Conservation (phyloP, 2,329 filamentous ascomycete species). For the Trichothecium roseum region DNA sequence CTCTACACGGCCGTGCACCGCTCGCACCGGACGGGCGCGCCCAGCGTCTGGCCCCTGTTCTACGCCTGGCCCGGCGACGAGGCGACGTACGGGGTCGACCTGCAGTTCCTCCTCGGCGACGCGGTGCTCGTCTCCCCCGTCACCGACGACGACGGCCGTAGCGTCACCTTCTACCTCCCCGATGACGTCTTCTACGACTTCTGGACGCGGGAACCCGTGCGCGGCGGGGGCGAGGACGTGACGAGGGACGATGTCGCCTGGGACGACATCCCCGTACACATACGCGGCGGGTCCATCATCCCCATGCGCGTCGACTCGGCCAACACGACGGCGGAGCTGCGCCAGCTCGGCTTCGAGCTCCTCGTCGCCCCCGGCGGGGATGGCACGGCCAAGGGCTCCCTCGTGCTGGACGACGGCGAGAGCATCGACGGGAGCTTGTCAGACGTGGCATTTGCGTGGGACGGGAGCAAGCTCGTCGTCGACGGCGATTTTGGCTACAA, state of each 20-base stretch:
- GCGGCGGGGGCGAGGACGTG: conserved; percentile 1
- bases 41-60: conserved; percentile 57
- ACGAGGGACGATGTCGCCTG: conserved; percentile 25
- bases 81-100: conserved; percentile 28
- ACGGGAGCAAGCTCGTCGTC: conserved; percentile 1
- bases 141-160: conserved; percentile 26
- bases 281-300: conserved; percentile 50
- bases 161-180: conserved; percentile 33
- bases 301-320: conserved; percentile 41
- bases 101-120: conserved; percentile 35
- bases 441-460: conserved; percentile 2
- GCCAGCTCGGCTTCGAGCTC: conserved; percentile 55
- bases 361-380: conserved; percentile 52
- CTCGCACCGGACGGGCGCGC: conserved; percentile 47
- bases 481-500: conserved; percentile 1
- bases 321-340: conserved; percentile 50
- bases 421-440: conserved; percentile 2
- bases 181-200: conserved; percentile 34
- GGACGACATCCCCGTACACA: conserved; percentile 49
- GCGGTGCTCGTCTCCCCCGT: conserved; percentile 32
- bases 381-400: conserved; percentile 49
- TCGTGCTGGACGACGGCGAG: conserved; percentile 64
- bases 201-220: conserved; percentile 24
- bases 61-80: conserved; percentile 49
- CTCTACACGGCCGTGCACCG: conserved; percentile 58